Conservation (phyloP, 192 early-diverging fungal species). For the Coemansia aciculifera region DNA sequence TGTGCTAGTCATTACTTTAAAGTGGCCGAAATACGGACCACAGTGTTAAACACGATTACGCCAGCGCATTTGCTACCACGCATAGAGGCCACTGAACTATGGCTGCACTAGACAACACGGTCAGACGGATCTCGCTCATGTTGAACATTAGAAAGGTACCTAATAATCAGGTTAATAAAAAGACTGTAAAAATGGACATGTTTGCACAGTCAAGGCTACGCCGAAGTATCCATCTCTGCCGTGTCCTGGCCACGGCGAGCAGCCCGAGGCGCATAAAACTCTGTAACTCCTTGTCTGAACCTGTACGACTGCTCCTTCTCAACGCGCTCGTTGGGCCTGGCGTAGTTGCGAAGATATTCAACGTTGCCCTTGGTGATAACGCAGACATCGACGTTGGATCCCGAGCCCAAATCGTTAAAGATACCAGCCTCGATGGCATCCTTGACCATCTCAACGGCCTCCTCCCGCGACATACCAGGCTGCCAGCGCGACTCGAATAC, state of each 20-base stretch:
- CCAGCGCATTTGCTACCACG: background rate
- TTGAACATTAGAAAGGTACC: background rate
- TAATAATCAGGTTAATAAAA: background rate
- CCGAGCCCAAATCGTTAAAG: slow-evolving; percentile 98
- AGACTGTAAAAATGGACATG: background rate
- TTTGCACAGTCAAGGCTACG: slow-evolving; percentile 9
- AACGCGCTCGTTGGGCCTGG: slow-evolving; percentile 84
- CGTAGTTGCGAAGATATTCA: slow-evolving; percentile 84
- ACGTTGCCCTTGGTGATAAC: slow-evolving; percentile 85
- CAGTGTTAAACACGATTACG: background rate
- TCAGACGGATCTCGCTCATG: background rate
- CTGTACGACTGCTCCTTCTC: slow-evolving; percentile 84
- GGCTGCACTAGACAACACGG: background rate
- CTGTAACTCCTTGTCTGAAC: slow-evolving; percentile 53
- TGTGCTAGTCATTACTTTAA: background rate
- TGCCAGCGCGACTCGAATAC: slow-evolving; percentile 90
- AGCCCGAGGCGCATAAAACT: slow-evolving; percentile 25
- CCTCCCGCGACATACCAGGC: slow-evolving; percentile 78
- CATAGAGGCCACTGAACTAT: background rate
- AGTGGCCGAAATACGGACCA: background rate
- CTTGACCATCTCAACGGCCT: slow-evolving; percentile 86
- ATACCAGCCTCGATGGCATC: slow-evolving; percentile 97
- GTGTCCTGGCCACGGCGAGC: slow-evolving; percentile 15
- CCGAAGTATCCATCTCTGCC: slow-evolving; percentile 47
- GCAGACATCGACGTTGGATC: slow-evolving; percentile 92